Evolutionary conservation across 257 asterid species (phyloP).

Genomic region (Knoxia roxburghii): DNA sequence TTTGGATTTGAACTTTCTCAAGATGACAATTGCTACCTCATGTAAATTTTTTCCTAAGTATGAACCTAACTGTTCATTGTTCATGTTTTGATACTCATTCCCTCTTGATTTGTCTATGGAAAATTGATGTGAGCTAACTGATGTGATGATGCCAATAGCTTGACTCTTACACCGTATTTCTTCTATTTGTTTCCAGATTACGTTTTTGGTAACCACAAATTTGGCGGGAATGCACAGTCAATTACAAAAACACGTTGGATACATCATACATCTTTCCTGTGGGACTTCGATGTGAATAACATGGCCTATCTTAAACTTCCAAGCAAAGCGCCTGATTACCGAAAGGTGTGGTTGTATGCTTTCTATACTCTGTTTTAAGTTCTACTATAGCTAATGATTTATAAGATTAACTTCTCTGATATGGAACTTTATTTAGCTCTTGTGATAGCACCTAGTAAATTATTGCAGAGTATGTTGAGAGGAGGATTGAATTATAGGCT

Average conservation of each 20-base stretch:
- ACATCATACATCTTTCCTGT: no score
- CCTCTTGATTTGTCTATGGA: neutral
- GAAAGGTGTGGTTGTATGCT: slow-evolving; percentile 44
- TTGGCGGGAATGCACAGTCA: no score
- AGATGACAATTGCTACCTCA: neutral
- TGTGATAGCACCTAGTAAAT: no score
- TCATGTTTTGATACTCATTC: neutral
- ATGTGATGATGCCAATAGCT: neutral
- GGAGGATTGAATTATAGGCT: neutral
- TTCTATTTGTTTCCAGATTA: slow-evolving; percentile 48
- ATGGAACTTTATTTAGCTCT: no score
- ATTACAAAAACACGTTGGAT: no score
- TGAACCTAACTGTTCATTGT: neutral
- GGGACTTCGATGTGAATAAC: no score
- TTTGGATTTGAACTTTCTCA: neutral
- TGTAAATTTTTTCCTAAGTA: neutral
- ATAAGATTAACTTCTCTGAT: no score
- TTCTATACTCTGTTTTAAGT: neutral
- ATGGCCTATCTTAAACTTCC: no score
- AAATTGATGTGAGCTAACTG: neutral
- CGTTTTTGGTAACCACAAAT: slow-evolving; percentile 64
- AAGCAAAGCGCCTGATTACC: slow-evolving; percentile 64
- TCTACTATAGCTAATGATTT: neutral
- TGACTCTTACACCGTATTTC: neutral
- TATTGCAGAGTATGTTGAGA: no score